Base-by-base conservation (phyloP, 2,329 filamentous ascomycete species). In the Alternaria arborescens region DNA sequence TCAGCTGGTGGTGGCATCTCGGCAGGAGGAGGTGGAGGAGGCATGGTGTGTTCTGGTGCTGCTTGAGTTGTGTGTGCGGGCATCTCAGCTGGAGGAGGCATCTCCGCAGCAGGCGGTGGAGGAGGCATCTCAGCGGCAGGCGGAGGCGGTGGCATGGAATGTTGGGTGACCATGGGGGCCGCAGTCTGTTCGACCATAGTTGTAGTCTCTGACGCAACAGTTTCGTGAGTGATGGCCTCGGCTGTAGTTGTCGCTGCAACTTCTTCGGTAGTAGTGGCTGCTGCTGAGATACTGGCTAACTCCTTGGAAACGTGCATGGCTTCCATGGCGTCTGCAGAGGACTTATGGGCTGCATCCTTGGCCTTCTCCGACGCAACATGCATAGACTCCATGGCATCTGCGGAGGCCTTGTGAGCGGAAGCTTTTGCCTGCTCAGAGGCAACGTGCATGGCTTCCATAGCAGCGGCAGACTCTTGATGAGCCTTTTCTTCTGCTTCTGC, bases 311-410 rank as follows among this genome's bases (percentile, higher is more conserved):
- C 65, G 26, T 67, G 65, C 66, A 53, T 64, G 28, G 44, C 50
- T 59, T 58, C 57, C 57, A 60, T 63, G 22, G 64, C 64, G 42
- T 64, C 58, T 0, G 66, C 66, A 1, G 53, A 44, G 5, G 57
- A 55, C 34, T 65, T 62, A 40, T 65, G 53, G 30, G 58, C 58
- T 10, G 52, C 47, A 11, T 48, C 52, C 55, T 63, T 63, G 16
- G 56, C 62, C 18, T 60, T n/a, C 34, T 60, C 62, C 10, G 59
- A 38, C 34, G 52, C 60, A 12, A 24, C 54, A 8, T 59, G 60
- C 65, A 67, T 67, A 36, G 64, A 62, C 22, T 60, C 58, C 58
- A 61, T 64, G 20, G 63, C 61, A 55, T 66, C 57, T 5, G 65
- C 65, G 4, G 52, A 50, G 3, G 58, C 48, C 42, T 65, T 64